Evolutionary conservation across 257 asterid genomes (phyloP).

Genomic region (Buddleja alternifolia): DNA sequence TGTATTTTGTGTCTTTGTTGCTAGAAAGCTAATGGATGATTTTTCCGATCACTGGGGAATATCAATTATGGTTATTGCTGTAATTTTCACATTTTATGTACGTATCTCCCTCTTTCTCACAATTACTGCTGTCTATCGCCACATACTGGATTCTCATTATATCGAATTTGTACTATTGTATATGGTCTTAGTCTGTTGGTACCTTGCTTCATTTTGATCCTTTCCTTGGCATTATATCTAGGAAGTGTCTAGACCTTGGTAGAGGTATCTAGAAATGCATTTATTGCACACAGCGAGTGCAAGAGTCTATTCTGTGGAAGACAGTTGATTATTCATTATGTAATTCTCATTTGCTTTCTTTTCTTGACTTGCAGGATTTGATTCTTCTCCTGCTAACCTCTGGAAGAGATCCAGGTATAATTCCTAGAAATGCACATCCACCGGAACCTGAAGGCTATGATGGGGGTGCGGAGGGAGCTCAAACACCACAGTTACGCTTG

Average conservation of each 20-base stretch:
- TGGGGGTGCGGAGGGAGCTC: constrained; percentile 73
- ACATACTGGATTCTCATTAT: background rate
- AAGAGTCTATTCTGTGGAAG: constrained; percentile 1
- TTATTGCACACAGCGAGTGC: background rate
- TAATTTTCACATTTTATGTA: constrained; percentile 77
- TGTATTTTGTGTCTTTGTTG: constrained; percentile 86
- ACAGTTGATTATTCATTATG: background rate
- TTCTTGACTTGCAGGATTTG: constrained; percentile 63
- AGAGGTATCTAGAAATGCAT: constrained; percentile 9
- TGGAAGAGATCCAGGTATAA: constrained; percentile 98
- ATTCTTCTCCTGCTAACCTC: constrained; percentile 89
- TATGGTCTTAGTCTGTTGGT: background rate
- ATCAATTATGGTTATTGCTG: constrained; percentile 72
- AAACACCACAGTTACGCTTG: constrained; percentile 88
- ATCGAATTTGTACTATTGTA: background rate
- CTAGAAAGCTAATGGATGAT: constrained; percentile 79
- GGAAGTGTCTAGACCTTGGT: background rate
- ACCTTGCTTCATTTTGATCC: background rate
- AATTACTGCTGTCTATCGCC: background rate
- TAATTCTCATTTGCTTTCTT: background rate
- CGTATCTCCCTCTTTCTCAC: constrained; percentile 37
- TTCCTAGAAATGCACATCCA: constrained; percentile 93
- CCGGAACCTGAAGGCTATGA: constrained; percentile 96
- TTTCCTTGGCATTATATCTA: constrained; percentile 13
- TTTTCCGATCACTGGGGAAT: constrained; percentile 67